Conservation (phyloP, 2,329 filamentous ascomycete genomes). For the Exserohilum turcica region DNA sequence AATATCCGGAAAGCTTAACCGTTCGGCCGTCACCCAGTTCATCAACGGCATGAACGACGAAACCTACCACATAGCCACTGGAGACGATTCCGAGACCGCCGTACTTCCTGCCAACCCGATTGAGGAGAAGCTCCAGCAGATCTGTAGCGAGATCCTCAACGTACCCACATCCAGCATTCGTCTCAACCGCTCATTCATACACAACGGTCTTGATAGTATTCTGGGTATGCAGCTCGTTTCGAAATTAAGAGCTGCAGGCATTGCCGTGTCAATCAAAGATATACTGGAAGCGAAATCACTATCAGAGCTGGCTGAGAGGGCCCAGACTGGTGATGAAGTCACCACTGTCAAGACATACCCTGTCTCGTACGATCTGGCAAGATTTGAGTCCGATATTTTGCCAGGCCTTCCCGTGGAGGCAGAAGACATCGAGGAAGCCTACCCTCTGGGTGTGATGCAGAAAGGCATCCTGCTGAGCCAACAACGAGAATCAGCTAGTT, state of each 20-base stretch:
- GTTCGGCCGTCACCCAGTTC: constrained; percentile 19
- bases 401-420: neutral
- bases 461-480: neutral
- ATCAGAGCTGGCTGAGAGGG: neutral
- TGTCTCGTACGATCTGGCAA: neutral
- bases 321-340: neutral
- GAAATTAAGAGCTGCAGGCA: neutral
- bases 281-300: neutral
- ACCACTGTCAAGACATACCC: neutral
- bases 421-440: neutral
- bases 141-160: neutral
- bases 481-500: neutral
- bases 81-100: neutral
- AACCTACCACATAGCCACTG: no score
- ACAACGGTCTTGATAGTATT: neutral
- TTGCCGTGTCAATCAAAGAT: neutral
- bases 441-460: neutral
- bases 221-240: constrained; percentile 1
- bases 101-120: neutral
- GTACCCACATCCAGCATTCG: neutral
- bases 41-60: constrained; percentile 2
- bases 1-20: constrained; percentile 29
- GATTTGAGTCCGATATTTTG: neutral
- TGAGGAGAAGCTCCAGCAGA: neutral
- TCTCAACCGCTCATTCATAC: constrained; percentile 1